phyloP scores from a whole-genome alignment of 164 flowering plant species.

The Vitis rotundifolia region DNA sequence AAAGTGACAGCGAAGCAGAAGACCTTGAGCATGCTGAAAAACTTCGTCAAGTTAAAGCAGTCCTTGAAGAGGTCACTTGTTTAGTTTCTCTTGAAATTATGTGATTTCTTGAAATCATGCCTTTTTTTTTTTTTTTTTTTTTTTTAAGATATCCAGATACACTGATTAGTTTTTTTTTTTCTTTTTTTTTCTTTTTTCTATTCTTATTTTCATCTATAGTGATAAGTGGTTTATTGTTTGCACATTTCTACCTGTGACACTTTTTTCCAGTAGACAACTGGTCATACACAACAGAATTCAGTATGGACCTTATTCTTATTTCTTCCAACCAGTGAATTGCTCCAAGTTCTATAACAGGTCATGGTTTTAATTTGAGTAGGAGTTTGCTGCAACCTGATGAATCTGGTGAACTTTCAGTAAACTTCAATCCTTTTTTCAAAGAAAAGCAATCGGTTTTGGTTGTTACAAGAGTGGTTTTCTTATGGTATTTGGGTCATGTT shows the following conservation, averaged over 20 bases:
- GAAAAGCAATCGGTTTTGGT: no score
- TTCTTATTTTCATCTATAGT: not conserved
- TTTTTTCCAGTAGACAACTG: no score
- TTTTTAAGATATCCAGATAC: not conserved
- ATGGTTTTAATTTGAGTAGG: no score
- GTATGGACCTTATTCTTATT: not conserved
- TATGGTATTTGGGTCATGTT: no score
- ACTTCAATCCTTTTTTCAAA: no score
- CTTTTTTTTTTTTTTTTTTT: not conserved
- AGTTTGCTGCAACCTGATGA: no score
- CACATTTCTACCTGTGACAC: no score
- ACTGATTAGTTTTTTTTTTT: not conserved
- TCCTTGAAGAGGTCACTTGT: conserved; percentile 86
- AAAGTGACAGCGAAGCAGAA: conserved; percentile 99
- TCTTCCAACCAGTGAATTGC: not conserved
- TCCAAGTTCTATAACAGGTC: not conserved
- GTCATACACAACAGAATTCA: not conserved
- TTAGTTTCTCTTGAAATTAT: not conserved
- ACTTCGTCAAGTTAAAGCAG: conserved; percentile 99
- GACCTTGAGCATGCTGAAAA: conserved; percentile 98
- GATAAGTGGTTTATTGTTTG: not conserved
- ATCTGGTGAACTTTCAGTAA: no score
- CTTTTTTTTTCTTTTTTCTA: not conserved
- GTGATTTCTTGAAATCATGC: not conserved
- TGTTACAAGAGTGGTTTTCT: no score